These are phyloP conservation scores for Podospora pseudocomata DNA, from an alignment of 495 filamentous ascomycete species.

Conservation along the genomic window DNA sequence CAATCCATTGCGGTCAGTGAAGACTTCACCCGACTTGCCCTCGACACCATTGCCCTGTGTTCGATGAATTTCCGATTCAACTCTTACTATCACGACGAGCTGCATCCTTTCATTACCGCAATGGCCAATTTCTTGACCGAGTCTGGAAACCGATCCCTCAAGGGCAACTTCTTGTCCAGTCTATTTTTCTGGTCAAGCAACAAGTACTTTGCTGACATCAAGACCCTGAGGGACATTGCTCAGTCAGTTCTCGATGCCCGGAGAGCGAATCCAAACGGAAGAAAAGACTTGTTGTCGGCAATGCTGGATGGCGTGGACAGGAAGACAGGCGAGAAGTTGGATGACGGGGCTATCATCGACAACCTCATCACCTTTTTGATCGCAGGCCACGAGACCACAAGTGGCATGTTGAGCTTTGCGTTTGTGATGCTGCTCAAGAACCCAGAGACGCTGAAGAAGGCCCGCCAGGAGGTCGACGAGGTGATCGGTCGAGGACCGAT, in stretches of 20 bases:
- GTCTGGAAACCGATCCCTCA: conserved; percentile 48
- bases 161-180: conserved; percentile 49
- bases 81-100: conserved; percentile 57
- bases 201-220: conserved; percentile 58
- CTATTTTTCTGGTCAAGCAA: conserved; percentile 52
- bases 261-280: conserved; percentile 51
- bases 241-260: conserved; percentile 59
- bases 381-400: conserved; percentile 73
- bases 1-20: conserved; percentile 50
- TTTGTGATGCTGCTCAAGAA: conserved; percentile 58
- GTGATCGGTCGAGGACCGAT: conserved; percentile 64
- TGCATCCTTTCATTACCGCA: conserved; percentile 63
- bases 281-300: conserved; percentile 66
- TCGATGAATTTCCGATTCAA: conserved; percentile 66
- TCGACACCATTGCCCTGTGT: conserved; percentile 63
- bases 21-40: conserved; percentile 62
- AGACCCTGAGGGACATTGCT: conserved; percentile 51
- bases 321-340: conserved; percentile 62
- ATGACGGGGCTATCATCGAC: conserved; percentile 58
- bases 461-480: conserved; percentile 56
- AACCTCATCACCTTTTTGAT: conserved; percentile 74
- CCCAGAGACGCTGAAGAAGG: conserved; percentile 47
- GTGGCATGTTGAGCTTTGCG: conserved; percentile 51
- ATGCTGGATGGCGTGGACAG: conserved; percentile 66
- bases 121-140: conserved; percentile 59